Base-by-base conservation (phyloP, 2,329 filamentous ascomycete genomes). In the Aureobasidium subglaciale region DNA sequence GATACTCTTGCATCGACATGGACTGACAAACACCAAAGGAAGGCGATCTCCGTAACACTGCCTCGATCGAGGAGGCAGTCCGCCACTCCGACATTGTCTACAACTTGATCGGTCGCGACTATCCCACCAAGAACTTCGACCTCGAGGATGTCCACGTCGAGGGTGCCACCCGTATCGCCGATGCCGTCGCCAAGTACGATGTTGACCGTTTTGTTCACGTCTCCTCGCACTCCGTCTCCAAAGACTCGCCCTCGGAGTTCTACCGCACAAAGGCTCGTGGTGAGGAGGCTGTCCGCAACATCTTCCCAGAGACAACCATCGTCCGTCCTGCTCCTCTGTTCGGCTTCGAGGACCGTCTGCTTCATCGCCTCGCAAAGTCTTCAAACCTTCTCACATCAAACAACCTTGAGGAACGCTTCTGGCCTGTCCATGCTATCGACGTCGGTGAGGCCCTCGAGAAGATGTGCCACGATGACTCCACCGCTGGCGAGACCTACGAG, bases 71-170 rank as follows among this genome's bases (percentile, higher is more conserved):
- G 71, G 91, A 96, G 74, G 93, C 89, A 67, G 91, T 99, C 53
- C 83, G 93, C 66, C 93, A 99, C 73, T 97, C 92, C 38, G 93
- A 99, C 70, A 87, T 96, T 60, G 93, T 99, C 62, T 96, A 95
- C 79, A 99, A 99, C 75, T 78, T 99, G 64, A 81, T 96, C 67
- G 93, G 93, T 62, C 87, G 92, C 61, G 87, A 92, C 72, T 97
- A 97, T 71, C 88, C 92, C 61, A 99, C 93, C 65, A 99, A 99
- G 88, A 99, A 99, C 79, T 99, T 96, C 73, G 83, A 86, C 56
- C 79, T 96, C 59, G 86, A 89, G 65, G 92, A 97, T 70, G 90
- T 97, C 38, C 90, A 99, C 67, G 83, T 97, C 35, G 90, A 96
- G 71, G 90, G 92, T 60, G 86, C 88, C 16, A 87, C 95, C 75